Evolutionary conservation across 805 yeast species (phyloP), one percentile per base, ranked within the genome.

Genomic region (Teunomyces panamensis): DNA sequence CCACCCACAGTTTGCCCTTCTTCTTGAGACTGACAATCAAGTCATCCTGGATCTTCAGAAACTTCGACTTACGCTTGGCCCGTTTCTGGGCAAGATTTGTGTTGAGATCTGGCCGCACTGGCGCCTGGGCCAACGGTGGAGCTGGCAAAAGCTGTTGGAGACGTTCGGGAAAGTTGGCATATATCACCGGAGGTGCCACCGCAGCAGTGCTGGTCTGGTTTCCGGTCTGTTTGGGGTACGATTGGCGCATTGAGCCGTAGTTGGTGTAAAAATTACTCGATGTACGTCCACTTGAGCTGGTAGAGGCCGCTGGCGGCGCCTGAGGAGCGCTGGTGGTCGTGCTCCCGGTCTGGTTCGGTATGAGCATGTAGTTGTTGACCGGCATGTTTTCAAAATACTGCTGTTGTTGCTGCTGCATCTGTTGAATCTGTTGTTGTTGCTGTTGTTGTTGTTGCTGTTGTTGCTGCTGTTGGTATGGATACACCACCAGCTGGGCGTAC

Each of bases 1-100:
- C 89, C 4, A 78, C 81, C 92, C 94, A 86, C 1, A 81, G 67
- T 52, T 78, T 79, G 28, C 91, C 89, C 42, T 75, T 73, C 47
- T 71, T 73, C 60, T 86, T 87, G 60, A 86, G 63, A 14, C 69
- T 68, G 6, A 86, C 75, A 32, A 86, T 86, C 65, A 81, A 53
- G 2, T 75, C 78, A 62, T 86, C 94, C 61, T 86, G 92, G 49
- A 79, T 83, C 51, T 76, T 71, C 24, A 86, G 71, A 62, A 84
- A 86, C 59, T 87, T 86, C n/a, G 89, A 81, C 56, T 77, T 80
- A 44, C 89, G 71, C 54, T 78, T 78, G 7, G 79, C 69, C 30
- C 87, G 67, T 48, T 79, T 80, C 35, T 76, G 74, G 4, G 70
- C 67, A 27, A 68, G 63, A 20, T 73, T 70, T 41, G 67, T 63